These are phyloP conservation scores for Hippophae gyantsensis DNA, from an alignment of 306 rosid species.

Conservation along the genomic window DNA sequence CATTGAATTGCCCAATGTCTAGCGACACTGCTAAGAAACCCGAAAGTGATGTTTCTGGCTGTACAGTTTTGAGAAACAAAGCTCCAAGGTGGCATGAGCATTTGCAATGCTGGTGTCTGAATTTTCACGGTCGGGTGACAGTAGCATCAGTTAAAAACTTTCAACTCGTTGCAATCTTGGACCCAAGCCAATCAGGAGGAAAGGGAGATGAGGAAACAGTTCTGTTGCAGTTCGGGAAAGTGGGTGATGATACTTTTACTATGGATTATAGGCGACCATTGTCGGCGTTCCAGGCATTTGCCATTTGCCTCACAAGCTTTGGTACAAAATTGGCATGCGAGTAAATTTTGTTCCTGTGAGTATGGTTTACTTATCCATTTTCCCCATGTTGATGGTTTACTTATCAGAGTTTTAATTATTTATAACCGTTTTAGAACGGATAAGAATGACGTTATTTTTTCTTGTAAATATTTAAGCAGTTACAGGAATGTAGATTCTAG, in stretches of 20 bases:
- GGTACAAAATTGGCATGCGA: conserved; percentile 98
- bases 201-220: conserved; percentile 90
- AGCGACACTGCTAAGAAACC: conserved; percentile 38
- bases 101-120: conserved; percentile 97
- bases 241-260: conserved; percentile 80
- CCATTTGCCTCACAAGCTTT: conserved; percentile 95
- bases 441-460: not conserved
- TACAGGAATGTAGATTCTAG: no score
- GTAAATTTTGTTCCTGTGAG: conserved; percentile 17
- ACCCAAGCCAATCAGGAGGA: conserved; percentile 79
- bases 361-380: not conserved
- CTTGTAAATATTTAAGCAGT: no score
- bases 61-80: conserved; percentile 72
- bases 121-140: conserved; percentile 94
- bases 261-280: conserved; percentile 97
- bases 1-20: conserved; percentile 41
- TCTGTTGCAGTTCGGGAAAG: conserved; percentile 94
- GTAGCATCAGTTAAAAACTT: conserved; percentile 96
- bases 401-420: conserved; percentile 2
- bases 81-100: conserved; percentile 98
- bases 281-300: conserved; percentile 95
- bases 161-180: conserved; percentile 75
- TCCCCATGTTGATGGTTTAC: conserved; percentile 20
- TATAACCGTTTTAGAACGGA: not conserved
- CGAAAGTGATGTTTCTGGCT: conserved; percentile 31